Base-by-base conservation (phyloP, 208 protist genomes). In the Trypanosoma theileri region DNA sequence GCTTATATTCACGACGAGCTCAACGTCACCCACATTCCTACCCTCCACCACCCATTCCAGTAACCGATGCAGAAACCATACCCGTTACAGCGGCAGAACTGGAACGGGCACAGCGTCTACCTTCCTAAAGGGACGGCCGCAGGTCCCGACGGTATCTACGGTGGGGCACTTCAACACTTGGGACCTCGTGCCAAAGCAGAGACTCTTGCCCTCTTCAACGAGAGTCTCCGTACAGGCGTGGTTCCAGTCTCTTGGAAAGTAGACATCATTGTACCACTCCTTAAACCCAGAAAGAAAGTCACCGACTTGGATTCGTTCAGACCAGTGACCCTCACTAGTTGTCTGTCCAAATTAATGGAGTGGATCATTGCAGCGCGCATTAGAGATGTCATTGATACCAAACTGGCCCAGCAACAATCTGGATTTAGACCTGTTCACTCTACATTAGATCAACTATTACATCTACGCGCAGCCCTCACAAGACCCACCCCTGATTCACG, bases 271-370 rank as follows among this genome's bases (percentile, higher is more conserved):
- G 51, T 75, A 21, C 67, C 71, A 0, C 61, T 78, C 4, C 77
- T 75, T 0, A 82, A 82, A 53, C 67, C 71, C 0, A 45, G 54
- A 0, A 82, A 77, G 64, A 51, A 59, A 14, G 70, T 66, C 0
- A 45, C 1, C 0, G 58, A 72, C 10, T 21, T 31, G 17, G 50
- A 4, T 6, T 68, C 71, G 3, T 82, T 66, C 42, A 51, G 67
- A 22, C 77, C 67, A 3, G 68, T 78, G 11, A 75, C 71, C 0
- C 61, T 82, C 21, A 75, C 67, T 0, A 65, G 51, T 19, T 73
- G 17, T 17, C 52, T 82, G 0, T 74, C 67, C 53, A 82, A 78
- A 51, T 44, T 82, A 1, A 42, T 78, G 52, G 71, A 82, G 41
- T 21, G 67, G 9, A 71, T 77, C 13, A 42, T 81, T 1, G 69